Percentiles rank a stretch among this genome's conserved stretches.
phyloP scores from a whole-genome alignment of 441 rosid species.

The Iberis amara region DNA sequence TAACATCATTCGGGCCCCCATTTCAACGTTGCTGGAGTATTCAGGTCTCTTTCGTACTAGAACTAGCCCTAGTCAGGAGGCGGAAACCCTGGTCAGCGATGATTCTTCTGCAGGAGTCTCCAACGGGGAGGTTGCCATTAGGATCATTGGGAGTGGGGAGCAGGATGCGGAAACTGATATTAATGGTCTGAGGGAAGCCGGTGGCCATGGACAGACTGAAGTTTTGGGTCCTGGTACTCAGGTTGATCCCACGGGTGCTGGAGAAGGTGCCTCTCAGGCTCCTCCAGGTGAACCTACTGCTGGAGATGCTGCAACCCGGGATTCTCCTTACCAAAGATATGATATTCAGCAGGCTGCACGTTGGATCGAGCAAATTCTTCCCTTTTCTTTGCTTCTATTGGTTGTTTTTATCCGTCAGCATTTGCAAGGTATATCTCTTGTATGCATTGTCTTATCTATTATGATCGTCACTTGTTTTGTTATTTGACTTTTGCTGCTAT shows the following conservation, averaged over 20 bases:
- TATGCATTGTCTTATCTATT: not conserved
- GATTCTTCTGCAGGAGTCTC: slow-evolving; percentile 37
- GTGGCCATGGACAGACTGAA: slow-evolving; percentile 39
- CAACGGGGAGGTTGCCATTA: slow-evolving; percentile 82
- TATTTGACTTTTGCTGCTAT: slow-evolving; percentile 5
- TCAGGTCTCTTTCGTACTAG: slow-evolving; percentile 75
- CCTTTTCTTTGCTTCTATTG: slow-evolving; percentile 51
- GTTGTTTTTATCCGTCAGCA: slow-evolving; percentile 64
- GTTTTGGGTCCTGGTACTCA: slow-evolving; percentile 24
- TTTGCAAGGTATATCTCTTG: slow-evolving; percentile 42
- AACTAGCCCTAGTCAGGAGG: slow-evolving; percentile 44
- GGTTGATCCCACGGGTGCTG: slow-evolving; percentile 27
- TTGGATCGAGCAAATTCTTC: slow-evolving; percentile 62
- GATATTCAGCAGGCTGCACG: slow-evolving; percentile 52
- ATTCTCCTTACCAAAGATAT: slow-evolving; percentile 46
- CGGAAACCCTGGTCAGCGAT: slow-evolving; percentile 43
- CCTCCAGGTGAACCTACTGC: slow-evolving; percentile 36
- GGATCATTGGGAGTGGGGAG: slow-evolving; percentile 80
- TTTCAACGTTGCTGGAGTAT: slow-evolving; percentile 80
- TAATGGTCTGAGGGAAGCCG: slow-evolving; percentile 48
- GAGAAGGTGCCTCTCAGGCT: slow-evolving; percentile 42
- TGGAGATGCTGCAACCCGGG: slow-evolving; percentile 32
- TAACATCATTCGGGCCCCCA: slow-evolving; percentile 78
- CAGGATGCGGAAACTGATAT: slow-evolving; percentile 53
- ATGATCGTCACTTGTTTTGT: slow-evolving; percentile 3